Evolutionary conservation across 2,329 filamentous ascomycete genomes (phyloP), one percentile per base, ranked within the genome.

Genomic region (Arthroderma uncinatum): DNA sequence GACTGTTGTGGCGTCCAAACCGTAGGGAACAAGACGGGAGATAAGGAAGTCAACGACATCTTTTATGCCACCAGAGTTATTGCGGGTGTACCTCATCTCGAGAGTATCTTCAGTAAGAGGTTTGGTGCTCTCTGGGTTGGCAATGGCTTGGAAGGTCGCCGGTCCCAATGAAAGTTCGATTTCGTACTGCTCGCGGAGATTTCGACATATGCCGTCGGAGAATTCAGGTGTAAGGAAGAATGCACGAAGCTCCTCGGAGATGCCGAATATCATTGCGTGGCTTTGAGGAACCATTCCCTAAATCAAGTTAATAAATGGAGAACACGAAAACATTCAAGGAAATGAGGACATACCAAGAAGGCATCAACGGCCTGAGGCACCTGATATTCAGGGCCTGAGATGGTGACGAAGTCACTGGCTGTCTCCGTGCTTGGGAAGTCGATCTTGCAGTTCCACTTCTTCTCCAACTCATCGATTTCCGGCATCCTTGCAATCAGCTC

Each of bases 381-480:
- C 78, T 97, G 93, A 81, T 94, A 98, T 75, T 97, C 92, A 53
- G 93, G 93, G 3, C 93, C 93, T 60, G 90, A 95, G 58, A 98
- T 90, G 16, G 87, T 94, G 55, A 98, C 90, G 67, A 94, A 87
- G 67, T 98, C 93, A 70, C 92, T 97, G 21, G 93, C 93, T 73
- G 94, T 87, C 71, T 98, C 93, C 8, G 93, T 97, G 74, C 91
- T 95, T 6, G 93, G 93, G 70, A 98, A 98, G 64, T 90, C 88
- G 68, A 98, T 94, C 78, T 97, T 97, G 84, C 93, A 98, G 72
- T 97, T 97, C 86, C 91, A 97, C 75, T 95, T 96, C 79, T 95
- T 94, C 77, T 98, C 93, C 54, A 98, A 79, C 64, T 93, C 89
- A 63, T 97, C 92, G 58, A 98, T 89, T 67, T 96, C 89, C 47